Percentiles rank a stretch among this genome's conserved stretches.
Conservation (phyloP, 768 basidiomycete genomes). For the Termitomyces sp. region DNA sequence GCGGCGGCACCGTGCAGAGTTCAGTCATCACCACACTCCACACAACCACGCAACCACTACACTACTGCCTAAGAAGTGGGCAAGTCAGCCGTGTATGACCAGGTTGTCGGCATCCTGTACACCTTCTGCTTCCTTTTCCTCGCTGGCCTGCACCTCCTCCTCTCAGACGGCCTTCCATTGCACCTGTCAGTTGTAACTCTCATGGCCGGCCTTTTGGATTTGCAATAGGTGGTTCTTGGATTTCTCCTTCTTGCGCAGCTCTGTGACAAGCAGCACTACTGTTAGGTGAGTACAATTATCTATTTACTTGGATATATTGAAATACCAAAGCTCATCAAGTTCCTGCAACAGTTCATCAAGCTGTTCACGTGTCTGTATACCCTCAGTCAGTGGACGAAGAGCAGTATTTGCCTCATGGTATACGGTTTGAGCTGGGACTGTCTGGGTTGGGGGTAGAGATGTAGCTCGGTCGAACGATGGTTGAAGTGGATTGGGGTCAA, state of each 20-base stretch:
- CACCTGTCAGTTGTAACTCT: conserved; percentile 15
- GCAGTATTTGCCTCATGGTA: conserved; percentile 21
- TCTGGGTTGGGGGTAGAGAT: conserved; percentile 14
- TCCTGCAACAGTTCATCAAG: conserved; percentile 18
- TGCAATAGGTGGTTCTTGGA: conserved; percentile 18
- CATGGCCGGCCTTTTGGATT: conserved; percentile 22
- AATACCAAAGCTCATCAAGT: conserved; percentile 16
- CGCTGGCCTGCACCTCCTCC: conserved; percentile 9
- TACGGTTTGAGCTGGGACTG: conserved; percentile 19
- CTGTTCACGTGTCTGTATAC: conserved; percentile 24
- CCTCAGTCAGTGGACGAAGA: conserved; percentile 17
- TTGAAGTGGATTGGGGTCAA: conserved; percentile 1
- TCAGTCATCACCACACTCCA: no score
- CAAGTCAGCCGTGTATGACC: background rate
- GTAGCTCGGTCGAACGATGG: conserved; percentile 2
- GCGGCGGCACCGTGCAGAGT: no score
- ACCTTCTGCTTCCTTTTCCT: background rate
- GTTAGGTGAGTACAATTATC: background rate
- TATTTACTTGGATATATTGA: background rate
- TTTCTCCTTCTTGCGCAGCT: conserved; percentile 5
- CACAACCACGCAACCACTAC: no score
- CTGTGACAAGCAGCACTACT: background rate
- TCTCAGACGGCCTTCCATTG: conserved; percentile 16
- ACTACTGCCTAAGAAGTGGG: background rate
- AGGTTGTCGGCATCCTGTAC: background rate